Conservation (phyloP, 2,329 filamentous ascomycete species). For the Chalaropsis thielavioides region DNA sequence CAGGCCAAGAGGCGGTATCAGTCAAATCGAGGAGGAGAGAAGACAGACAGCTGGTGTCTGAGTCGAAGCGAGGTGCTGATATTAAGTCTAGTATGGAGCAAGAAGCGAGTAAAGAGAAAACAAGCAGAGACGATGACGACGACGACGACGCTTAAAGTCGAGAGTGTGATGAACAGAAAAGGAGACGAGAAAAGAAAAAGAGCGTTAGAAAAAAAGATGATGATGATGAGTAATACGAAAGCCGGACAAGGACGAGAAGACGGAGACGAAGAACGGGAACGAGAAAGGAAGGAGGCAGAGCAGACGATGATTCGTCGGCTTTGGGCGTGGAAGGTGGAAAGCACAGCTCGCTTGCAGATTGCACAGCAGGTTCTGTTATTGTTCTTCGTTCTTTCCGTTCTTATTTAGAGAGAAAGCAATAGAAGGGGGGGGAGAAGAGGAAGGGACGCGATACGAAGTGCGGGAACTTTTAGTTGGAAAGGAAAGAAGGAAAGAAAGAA, state of each 20-base stretch:
- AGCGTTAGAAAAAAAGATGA: neutral
- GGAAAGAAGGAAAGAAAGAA: conserved; percentile 1
- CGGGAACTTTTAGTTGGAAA: neutral
- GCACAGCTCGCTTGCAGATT: neutral
- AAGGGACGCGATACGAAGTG: too few species aligned
- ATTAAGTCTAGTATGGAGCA: neutral
- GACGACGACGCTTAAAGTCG: too few species aligned
- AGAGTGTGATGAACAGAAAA: too few species aligned
- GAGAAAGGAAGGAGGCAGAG: neutral
- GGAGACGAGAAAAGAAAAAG: neutral
- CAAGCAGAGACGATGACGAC: too few species aligned
- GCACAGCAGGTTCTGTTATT: neutral
- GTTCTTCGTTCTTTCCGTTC: neutral
- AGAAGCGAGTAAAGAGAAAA: neutral
- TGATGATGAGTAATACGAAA: neutral
- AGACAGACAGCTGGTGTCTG: neutral
- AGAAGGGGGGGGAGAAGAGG: neutral
- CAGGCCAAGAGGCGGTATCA: neutral
- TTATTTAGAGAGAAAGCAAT: conserved; percentile 4
- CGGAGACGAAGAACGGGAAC: neutral
- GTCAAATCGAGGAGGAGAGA: too few species aligned
- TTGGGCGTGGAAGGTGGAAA: neutral
- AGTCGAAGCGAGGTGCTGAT: neutral
- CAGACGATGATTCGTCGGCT: neutral
- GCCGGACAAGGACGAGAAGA: neutral